Base-by-base conservation (phyloP, 2,329 filamentous ascomycete genomes). In the Lachnellula arida region DNA sequence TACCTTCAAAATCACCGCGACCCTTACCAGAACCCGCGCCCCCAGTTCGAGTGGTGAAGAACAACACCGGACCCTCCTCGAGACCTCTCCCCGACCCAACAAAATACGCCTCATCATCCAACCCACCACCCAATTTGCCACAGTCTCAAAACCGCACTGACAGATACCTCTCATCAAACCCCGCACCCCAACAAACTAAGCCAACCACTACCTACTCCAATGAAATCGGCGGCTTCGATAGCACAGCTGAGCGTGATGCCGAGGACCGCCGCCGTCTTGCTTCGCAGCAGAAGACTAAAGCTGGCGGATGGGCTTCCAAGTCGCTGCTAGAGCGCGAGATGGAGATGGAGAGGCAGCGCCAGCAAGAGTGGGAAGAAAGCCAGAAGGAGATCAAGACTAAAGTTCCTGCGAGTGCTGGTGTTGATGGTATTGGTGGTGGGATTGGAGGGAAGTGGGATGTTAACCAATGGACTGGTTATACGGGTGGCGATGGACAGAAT, bases 401-500 rank as follows among this genome's bases (percentile, higher is more conserved):
- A 32, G 72, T 72, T 0, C 74, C 76, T 1, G 76, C 77, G 17
- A 72, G 73, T 1, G 78, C 77, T 9, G 68, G 66, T 3, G 78
- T 81, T 14, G 84, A 87, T 23, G 86, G 86, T 0, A 81, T 83
- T 43, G 84, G 84, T 0, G 82, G 82, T n/a, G 87, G 87, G 0
- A 75, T 86, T 25, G 81, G 79, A 1, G 83, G 88, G 11, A 78
- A 80, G 15, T 92, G 88, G 88, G 88, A 92, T 55, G 65, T 68
- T 14, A 68, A 67, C 56, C 67, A 69, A 50, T 69, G 88, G 81
- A 76, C 76, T 60, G 88, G 88, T 0, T 92, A 81, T 66, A 88
- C 86, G 17, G 87, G 88, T 3, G 88, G 89, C 1, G 88, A 91
- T 70, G 81, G 78, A 59, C 85, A 90, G 76, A 91, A 91, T 67